These are phyloP conservation scores for Dactylella cylindrospora DNA, from an alignment of 2,329 filamentous ascomycete species.

Conservation along the genomic window DNA sequence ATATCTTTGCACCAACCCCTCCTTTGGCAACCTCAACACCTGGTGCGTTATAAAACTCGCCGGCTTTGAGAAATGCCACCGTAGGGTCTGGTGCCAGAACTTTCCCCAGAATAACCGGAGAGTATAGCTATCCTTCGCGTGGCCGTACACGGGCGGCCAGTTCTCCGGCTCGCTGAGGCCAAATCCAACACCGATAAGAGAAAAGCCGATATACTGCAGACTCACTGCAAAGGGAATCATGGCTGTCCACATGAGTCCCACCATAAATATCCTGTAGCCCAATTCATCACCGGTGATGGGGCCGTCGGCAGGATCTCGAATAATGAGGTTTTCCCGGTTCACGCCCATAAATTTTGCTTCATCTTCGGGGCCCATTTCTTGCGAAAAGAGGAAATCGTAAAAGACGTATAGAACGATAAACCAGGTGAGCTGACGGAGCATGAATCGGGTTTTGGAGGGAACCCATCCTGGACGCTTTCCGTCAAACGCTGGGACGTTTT, in stretches of 20 bases:
- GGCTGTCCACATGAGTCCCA: constrained; percentile 25
- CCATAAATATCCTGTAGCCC: constrained; percentile 1
- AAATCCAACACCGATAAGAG: constrained; percentile 14
- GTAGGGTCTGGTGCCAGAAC: constrained; percentile 42
- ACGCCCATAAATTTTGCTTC: constrained; percentile 19
- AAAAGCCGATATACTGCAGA: constrained; percentile 16
- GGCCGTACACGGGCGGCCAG: constrained; percentile 31
- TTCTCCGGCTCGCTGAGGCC: constrained; percentile 36
- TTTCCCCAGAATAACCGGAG: constrained; percentile 38
- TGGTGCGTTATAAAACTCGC: constrained; percentile 28
- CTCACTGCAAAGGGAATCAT: constrained; percentile 19
- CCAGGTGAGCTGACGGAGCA: constrained; percentile 7
- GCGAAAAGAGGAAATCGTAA: constrained; percentile 12
- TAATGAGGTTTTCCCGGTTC: constrained; percentile 21
- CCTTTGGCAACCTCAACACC: constrained; percentile 17
- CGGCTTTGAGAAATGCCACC: constrained; percentile 34
- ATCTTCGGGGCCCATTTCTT: constrained; percentile 7
- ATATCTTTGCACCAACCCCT: constrained; percentile 30
- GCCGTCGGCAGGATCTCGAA: constrained; percentile 16
- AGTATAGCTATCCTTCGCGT: constrained; percentile 25
- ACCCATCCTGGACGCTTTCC: constrained; percentile 31
- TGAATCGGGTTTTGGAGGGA: constrained; percentile 19
- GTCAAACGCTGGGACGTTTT: constrained; percentile 34
- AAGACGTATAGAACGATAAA: constrained; percentile 9
- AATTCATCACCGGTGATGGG: constrained; percentile 18